Evolutionary conservation across 2,329 filamentous ascomycete species (phyloP).

Genomic region (Ophiosphaerella herpotricha): DNA sequence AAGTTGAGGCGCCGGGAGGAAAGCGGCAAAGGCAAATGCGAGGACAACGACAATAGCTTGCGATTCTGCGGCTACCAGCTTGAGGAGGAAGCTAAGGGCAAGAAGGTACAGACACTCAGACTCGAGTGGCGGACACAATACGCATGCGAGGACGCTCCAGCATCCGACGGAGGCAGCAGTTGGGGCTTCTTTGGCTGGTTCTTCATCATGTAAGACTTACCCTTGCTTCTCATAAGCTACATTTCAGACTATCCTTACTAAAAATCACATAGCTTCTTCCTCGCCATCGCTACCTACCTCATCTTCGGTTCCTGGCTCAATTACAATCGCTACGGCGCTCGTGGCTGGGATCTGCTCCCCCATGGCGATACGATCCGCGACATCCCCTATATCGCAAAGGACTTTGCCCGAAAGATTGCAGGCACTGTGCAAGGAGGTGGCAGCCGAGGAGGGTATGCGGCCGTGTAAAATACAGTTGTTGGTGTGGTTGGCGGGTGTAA

Average conservation of each 20-base stretch:
- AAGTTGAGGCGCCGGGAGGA: conserved; percentile 30
- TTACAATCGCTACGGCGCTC: conserved; percentile 93
- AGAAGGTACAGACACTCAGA: conserved; percentile 64
- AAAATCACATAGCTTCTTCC: conserved; percentile 68
- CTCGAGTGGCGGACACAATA: conserved; percentile 87
- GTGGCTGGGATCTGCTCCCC: conserved; percentile 92
- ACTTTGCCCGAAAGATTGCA: conserved; percentile 79
- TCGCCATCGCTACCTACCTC: conserved; percentile 83
- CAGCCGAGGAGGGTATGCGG: conserved; percentile 89
- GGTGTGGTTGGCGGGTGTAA: background rate
- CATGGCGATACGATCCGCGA: conserved; percentile 93
- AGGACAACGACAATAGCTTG: conserved; percentile 58
- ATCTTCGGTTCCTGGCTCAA: conserved; percentile 99
- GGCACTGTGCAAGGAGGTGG: conserved; percentile 84
- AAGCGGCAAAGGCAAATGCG: conserved; percentile 42
- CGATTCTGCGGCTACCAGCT: conserved; percentile 74
- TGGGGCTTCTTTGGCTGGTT: conserved; percentile 99
- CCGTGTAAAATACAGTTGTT: conserved; percentile 64
- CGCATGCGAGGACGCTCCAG: conserved; percentile 64
- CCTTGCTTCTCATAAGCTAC: background rate
- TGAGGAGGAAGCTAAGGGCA: conserved; percentile 54
- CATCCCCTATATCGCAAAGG: conserved; percentile 87
- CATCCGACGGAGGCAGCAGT: conserved; percentile 57
- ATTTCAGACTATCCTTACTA: conserved; percentile 5
- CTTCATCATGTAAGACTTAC: conserved; percentile 77